Evolutionary conservation across 2,329 filamentous ascomycete genomes (phyloP).

Genomic region (Dactylellina cionopaga): DNA sequence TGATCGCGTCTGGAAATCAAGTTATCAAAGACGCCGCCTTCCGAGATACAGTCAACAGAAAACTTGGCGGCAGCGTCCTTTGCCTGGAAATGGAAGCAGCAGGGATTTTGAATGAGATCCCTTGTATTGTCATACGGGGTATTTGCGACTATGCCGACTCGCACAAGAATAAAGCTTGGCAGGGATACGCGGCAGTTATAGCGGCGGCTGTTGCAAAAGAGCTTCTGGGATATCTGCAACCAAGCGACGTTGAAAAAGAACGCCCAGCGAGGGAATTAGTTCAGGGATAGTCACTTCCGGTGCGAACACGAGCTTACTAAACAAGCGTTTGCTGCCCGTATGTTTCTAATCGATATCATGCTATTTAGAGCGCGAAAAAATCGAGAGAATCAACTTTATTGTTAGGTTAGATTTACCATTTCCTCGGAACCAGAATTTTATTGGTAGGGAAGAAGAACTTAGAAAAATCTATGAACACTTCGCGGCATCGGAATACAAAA

Average conservation of each 20-base stretch:
- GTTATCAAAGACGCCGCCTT: slow-evolving; percentile 1
- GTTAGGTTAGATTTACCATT: slow-evolving; percentile 5
- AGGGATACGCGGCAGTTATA: background rate
- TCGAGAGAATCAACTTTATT: background rate
- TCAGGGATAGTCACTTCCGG: no score
- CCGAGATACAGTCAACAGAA: background rate
- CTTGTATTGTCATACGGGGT: no score
- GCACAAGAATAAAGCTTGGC: slow-evolving; percentile 4
- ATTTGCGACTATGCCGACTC: no score
- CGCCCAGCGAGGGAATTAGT: background rate
- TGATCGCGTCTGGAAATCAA: background rate
- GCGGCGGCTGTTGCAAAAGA: slow-evolving; percentile 2
- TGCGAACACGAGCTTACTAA: no score
- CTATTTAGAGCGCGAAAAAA: background rate
- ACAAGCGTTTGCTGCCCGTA: no score
- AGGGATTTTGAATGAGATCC: background rate
- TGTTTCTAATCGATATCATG: no score
- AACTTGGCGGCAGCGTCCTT: background rate
- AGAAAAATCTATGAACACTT: slow-evolving; percentile 1
- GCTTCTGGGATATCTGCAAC: background rate
- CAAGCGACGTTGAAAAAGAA: background rate
- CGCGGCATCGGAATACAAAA: background rate
- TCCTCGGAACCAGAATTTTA: slow-evolving; percentile 15
- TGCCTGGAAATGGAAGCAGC: slow-evolving; percentile 20
- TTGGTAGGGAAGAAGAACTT: slow-evolving; percentile 12